These are phyloP conservation scores for Yamadazyma ubonensis DNA, from an alignment of 805 yeast genomes.

Conservation along the genomic window DNA sequence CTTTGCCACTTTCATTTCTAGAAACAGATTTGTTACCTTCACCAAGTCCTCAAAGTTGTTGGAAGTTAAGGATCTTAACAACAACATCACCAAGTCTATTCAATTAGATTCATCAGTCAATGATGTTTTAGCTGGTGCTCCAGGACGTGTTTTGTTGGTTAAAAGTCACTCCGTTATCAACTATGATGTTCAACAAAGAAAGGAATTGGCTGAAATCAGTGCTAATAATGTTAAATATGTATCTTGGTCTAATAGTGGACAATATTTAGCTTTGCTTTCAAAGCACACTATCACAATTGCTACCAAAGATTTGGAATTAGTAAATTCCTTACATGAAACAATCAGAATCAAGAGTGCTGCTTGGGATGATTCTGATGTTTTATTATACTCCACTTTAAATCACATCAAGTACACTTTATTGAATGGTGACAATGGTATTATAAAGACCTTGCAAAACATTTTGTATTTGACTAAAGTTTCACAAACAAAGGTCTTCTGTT, in stretches of 20 bases:
- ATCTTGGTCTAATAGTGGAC: slow-evolving; percentile 85
- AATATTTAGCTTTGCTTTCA: slow-evolving; percentile 80
- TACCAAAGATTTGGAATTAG: slow-evolving; percentile 68
- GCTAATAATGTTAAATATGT: slow-evolving; percentile 84
- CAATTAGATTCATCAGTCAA: slow-evolving; percentile 64
- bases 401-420: slow-evolving; percentile 91
- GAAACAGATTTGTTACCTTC: slow-evolving; percentile 90
- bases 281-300: slow-evolving; percentile 93
- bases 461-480: slow-evolving; percentile 73
- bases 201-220: slow-evolving; percentile 63
- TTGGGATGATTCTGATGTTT: slow-evolving; percentile 93
- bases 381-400: slow-evolving; percentile 90
- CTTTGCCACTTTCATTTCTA: slow-evolving; percentile 86
- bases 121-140: slow-evolving; percentile 75
- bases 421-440: slow-evolving; percentile 94
- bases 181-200: slow-evolving; percentile 92
- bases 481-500: slow-evolving; percentile 72
- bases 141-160: slow-evolving; percentile 78
- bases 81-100: slow-evolving; percentile 78
- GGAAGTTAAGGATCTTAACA: slow-evolving; percentile 79
- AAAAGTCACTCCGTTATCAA: slow-evolving; percentile 71
- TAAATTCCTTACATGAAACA: slow-evolving; percentile 91
- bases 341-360: slow-evolving; percentile 95
- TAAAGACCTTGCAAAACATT: slow-evolving; percentile 87
- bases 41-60: slow-evolving; percentile 61